Evolutionary conservation across 2,329 filamentous ascomycete species (phyloP), one percentile per base, ranked within the genome.

Genomic region (Neofusicoccum ribis): DNA sequence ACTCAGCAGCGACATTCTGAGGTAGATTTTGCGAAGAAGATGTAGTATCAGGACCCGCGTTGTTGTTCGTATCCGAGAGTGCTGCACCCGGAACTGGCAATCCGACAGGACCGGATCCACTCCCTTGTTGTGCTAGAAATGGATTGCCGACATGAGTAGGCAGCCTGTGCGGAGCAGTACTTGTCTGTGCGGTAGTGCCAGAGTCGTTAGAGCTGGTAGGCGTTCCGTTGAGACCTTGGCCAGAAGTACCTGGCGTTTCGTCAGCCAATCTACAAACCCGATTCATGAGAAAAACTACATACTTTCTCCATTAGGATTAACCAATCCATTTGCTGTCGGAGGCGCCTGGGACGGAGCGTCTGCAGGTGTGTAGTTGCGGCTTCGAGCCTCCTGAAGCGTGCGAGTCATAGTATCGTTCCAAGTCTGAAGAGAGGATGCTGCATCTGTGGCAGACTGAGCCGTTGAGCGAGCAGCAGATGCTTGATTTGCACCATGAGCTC

Each of bases 381-480:
- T 27, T 12, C 61, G 49, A n/a, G 41, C 50, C 37, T 64, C 63
- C 11, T 50, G 34, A 8, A 50, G 46, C 3, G 51, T 59, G 5
- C 63, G 41, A 6, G 46, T 59, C 63, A 64, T 64, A 14, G 52
- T 64, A 17, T 64, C 51, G 9, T 59, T 49, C 63, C 63, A 64
- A 12, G n/a, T 37, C 14, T 58, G 63, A 36, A 64, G 52, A 39
- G 51, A 31, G 11, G 52, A 50, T 20, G 61, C 61, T 8, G 61
- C 51, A 9, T 64, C 50, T 8, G 44, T 44, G 8, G 51, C 23
- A 34, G 41, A 58, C 14, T 64, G 51, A 6, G 51, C 34, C 7
- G 52, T 36, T 34, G 43, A 41, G 36, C 20, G 31, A 39, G 27
- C 8, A 15, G 17, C 5, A 12, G 20, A 12, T 9, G 34, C 3